Base-by-base conservation (phyloP, 768 basidiomycete species). In the Boletus eberwhitei region DNA sequence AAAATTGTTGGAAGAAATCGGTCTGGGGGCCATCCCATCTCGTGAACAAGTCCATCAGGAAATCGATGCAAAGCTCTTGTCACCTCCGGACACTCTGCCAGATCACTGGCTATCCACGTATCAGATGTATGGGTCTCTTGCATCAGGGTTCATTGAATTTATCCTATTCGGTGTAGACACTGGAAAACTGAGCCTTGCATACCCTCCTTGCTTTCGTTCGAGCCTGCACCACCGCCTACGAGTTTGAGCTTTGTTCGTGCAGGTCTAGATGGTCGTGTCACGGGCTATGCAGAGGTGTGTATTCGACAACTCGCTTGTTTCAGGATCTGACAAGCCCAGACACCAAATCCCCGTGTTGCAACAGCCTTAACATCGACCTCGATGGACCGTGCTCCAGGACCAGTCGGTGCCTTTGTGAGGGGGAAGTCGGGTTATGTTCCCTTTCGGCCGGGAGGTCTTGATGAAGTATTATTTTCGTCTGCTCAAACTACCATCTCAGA, bases 391-490 rank as follows among this genome's bases (percentile, higher is more conserved):
- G 88, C 90, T 4, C 95, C 94, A 8, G 92, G 85, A 14, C 81
- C 87, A 0, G 79, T 78, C 53, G 79, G 82, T 50, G 86, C 82
- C 52, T 98, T 98, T 71, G 94, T 98, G 19, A 79, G 95, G 53
- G 97, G 97, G 42, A 97, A 96, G 71, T 89, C 93, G 21, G 88
- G 89, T 41, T 84, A 95, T 72, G 83, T 95, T 9, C 97, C 97
- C 1, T 98, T 98, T 71, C 82, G 86, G 74, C 97, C 97, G 7
- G 97, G 97, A 43, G 97, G 97, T 3, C 75, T 98, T 11, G 93
- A 92, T 40, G 86, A 87, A 59, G 74, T 77, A 3, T 63, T 79
- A 5, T 66, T 73, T 43, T 69, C 67, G 4, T 56, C 63, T 41
- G 55, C 60, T 22, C 65, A 70, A 39, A 64, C 59, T 24, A 64